Evolutionary conservation across 176 grass and related monocot species (phyloP).

Genomic region (Paspalum vaginatum): DNA sequence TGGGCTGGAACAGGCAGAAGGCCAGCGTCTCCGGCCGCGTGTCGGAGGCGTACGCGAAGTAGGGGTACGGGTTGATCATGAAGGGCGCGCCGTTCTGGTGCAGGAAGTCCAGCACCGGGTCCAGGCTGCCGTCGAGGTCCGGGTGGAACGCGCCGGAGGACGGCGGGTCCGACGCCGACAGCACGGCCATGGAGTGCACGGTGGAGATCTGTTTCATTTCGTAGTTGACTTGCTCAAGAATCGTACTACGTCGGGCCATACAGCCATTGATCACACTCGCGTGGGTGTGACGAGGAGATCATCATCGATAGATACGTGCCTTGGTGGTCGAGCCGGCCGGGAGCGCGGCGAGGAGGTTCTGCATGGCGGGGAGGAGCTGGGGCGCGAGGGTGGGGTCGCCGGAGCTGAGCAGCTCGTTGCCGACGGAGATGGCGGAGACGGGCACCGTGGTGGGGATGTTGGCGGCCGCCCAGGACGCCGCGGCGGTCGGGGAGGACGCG

Average conservation of each 20-base stretch:
- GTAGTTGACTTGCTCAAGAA: constrained; percentile 14
- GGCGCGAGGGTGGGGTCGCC: constrained; percentile 60
- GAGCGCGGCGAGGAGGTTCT: constrained; percentile 85
- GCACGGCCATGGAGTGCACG: constrained; percentile 89
- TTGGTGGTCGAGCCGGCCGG: constrained; percentile 71
- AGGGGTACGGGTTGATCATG: constrained; percentile 99
- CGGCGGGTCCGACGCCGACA: constrained; percentile 81
- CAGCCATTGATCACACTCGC: neutral
- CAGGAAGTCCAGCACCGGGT: constrained; percentile 84
- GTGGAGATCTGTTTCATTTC: constrained; percentile 60
- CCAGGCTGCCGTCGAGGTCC: constrained; percentile 55
- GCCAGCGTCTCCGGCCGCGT: constrained; percentile 87
- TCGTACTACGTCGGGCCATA: neutral
- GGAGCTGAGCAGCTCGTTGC: constrained; percentile 86
- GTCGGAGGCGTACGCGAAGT: constrained; percentile 88
- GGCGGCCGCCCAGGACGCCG: constrained; percentile 59
- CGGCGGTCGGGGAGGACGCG: constrained; percentile 62
- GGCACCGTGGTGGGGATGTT: constrained; percentile 63
- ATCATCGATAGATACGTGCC: constrained; percentile 26
- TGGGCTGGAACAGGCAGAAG: constrained; percentile 95
- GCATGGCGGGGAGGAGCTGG: constrained; percentile 86
- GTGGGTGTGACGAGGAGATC: neutral
- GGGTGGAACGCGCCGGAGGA: constrained; percentile 78
- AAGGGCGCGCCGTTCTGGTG: constrained; percentile 73
- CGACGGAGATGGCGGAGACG: constrained; percentile 80